Percentiles rank a stretch among this genome's conserved stretches.
phyloP scores from a whole-genome alignment of 164 flowering plant genomes.

The Tetrastigma voinierianum region DNA sequence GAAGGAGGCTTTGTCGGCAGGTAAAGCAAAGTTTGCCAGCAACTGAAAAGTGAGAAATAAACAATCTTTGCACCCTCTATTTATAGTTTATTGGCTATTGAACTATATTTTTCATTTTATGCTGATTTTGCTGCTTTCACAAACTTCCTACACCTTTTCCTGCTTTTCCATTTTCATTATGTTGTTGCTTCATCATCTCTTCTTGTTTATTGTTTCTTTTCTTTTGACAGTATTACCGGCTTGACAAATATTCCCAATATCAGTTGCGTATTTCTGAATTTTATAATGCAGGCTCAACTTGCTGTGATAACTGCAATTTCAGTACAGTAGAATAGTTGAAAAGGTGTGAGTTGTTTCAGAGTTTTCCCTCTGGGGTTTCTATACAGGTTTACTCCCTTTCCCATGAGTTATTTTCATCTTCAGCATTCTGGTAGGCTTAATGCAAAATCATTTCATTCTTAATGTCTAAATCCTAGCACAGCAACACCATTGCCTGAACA shows the following conservation, averaged over 20 bases:
- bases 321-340: slow-evolving; percentile 70
- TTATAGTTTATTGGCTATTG: not conserved
- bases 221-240: not conserved
- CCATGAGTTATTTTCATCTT: slow-evolving; percentile 1
- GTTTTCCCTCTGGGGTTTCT: slow-evolving; percentile 86
- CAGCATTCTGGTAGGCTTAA: not conserved
- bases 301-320: slow-evolving; percentile 57
- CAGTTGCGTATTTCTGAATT: slow-evolving; percentile 17
- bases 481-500: not conserved
- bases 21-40: too few species aligned
- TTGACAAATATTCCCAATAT: slow-evolving; percentile 1
- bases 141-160: slow-evolving; percentile 1
- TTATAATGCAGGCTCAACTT: slow-evolving; percentile 71
- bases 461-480: not conserved
- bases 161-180: not conserved
- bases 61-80: not conserved
- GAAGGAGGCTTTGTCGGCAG: slow-evolving; percentile 78
- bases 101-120: slow-evolving; percentile 1
- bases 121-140: not conserved
- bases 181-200: not conserved
- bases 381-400: slow-evolving; percentile 67
- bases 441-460: not conserved
- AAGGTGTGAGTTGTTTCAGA: slow-evolving; percentile 74
- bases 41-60: slow-evolving; percentile 69
- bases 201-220: not conserved